phyloP scores from a whole-genome alignment of 805 yeast genomes.

The Candida vaughaniae region DNA sequence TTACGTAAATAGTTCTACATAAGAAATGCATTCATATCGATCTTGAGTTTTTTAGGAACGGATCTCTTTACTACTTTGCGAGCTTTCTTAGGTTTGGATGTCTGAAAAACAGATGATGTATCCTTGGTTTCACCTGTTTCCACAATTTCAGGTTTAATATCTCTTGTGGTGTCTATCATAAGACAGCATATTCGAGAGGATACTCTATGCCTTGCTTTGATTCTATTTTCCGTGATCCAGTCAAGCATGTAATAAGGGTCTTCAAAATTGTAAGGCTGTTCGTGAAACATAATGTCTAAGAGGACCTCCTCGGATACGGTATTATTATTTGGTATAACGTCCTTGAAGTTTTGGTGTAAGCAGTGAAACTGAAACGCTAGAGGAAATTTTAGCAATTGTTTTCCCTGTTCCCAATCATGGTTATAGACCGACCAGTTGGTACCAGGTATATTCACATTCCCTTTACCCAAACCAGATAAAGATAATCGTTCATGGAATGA shows the following conservation, averaged over 20 bases:
- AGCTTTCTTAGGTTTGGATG: neutral
- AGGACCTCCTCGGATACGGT: slow-evolving; percentile 3
- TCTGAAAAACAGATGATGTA: slow-evolving; percentile 2
- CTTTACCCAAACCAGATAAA: neutral
- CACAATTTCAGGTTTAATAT: no score
- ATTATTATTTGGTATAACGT: slow-evolving; percentile 5
- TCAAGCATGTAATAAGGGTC: slow-evolving; percentile 5
- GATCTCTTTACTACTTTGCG: slow-evolving; percentile 1
- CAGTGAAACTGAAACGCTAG: slow-evolving; percentile 23
- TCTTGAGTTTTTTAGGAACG: slow-evolving; percentile 1
- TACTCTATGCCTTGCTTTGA: slow-evolving; percentile 5
- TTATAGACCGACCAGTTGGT: slow-evolving; percentile 24
- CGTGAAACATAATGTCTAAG: slow-evolving; percentile 18
- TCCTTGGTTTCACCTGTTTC: no score
- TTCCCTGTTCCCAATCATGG: slow-evolving; percentile 9
- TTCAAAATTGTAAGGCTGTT: slow-evolving; percentile 5
- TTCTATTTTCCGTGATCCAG: slow-evolving; percentile 8
- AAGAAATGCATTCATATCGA: neutral
- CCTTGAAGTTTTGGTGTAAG: slow-evolving; percentile 14
- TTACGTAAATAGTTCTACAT: neutral
- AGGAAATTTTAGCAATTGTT: slow-evolving; percentile 19
- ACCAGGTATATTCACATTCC: slow-evolving; percentile 13
- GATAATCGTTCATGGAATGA: slow-evolving; percentile 3
- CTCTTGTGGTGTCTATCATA: slow-evolving; percentile 4
- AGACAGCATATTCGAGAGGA: slow-evolving; percentile 4